phyloP scores from a whole-genome alignment of 306 rosid species.

The apple (Malus domestica) region ASM211411v1 NC_041798.1:38078001-38078500 shows the following conservation, averaged over 20 bases:
- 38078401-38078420: neutral
- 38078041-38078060: neutral
- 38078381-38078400: neutral
- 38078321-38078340: neutral
- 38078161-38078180: conserved; percentile 86
- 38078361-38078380: neutral
- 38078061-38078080: neutral
- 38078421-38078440: neutral
- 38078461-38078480: neutral
- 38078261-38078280: neutral
- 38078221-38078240: conserved; percentile 37
- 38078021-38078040: conserved; percentile 39
- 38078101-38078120: conserved; percentile 6
- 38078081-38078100: neutral
- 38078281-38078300: neutral
- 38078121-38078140: conserved; percentile 26
- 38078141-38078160: conserved; percentile 87
- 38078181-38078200: conserved; percentile 87
- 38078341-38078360: neutral
- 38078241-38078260: neutral
- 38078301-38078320: neutral
- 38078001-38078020: conserved; percentile 87
- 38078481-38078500: neutral
- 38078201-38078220: conserved; percentile 76
- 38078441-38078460: neutral